Percentiles rank a stretch among this genome's conserved stretches.
Conservation (phyloP, 768 basidiomycete genomes). For the Mycena chlorophos region DNA sequence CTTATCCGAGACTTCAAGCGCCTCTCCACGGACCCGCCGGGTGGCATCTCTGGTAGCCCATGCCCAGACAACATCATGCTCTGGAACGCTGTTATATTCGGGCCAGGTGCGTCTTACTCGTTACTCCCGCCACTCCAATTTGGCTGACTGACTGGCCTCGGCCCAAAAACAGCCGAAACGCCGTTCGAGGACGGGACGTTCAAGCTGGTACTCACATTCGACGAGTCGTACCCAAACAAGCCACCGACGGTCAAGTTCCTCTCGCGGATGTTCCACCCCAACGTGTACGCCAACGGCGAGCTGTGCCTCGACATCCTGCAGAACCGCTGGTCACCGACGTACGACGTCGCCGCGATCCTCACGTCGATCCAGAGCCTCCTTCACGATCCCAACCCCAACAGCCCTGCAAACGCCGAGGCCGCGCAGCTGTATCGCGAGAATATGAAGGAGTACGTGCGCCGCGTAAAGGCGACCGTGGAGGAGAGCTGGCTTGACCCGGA, state of each 20-base stretch:
- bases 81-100: constrained; percentile 99
- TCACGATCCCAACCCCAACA: constrained; percentile 98
- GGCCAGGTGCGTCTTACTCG: constrained; percentile 68
- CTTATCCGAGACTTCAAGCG: constrained; percentile 98
- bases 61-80: constrained; percentile 99
- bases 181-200: constrained; percentile 99
- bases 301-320: constrained; percentile 98
- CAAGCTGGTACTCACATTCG: constrained; percentile 92
- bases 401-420: constrained; percentile 97
- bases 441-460: constrained; percentile 95
- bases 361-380: constrained; percentile 94
- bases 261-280: constrained; percentile 98
- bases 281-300: constrained; percentile 98
- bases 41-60: constrained; percentile 95
- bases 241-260: constrained; percentile 97
- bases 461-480: constrained; percentile 92
- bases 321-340: constrained; percentile 98
- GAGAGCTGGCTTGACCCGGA: constrained; percentile 93
- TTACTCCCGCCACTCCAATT: not conserved
- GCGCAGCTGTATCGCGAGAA: constrained; percentile 96
- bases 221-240: constrained; percentile 98
- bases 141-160: too few relatives aligned
- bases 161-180: constrained; percentile 76
- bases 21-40: constrained; percentile 90
- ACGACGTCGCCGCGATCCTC: constrained; percentile 97